Conservation (phyloP, 495 filamentous ascomycete species). For the Neurospora sp. region DNA sequence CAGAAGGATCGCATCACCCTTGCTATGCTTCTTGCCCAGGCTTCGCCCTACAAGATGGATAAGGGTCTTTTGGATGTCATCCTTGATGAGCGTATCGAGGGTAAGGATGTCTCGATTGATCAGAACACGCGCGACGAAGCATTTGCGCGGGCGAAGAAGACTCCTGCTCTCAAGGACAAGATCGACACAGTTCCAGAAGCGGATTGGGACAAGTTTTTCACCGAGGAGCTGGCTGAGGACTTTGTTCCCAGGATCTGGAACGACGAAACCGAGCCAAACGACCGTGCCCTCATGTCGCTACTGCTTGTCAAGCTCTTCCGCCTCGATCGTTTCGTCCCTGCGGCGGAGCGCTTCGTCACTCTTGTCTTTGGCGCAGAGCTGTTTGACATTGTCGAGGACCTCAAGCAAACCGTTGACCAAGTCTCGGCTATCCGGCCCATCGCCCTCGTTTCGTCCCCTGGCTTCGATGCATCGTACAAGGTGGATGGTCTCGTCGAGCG, state of each 20-base stretch:
- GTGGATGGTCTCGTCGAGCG: slow-evolving; percentile 89
- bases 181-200: slow-evolving; percentile 48
- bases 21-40: slow-evolving; percentile 93
- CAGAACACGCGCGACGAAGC: slow-evolving; percentile 55
- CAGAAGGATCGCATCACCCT: slow-evolving; percentile 92
- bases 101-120: slow-evolving; percentile 66
- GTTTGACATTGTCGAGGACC: slow-evolving; percentile 70
- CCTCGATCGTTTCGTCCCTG: slow-evolving; percentile 87
- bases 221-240: slow-evolving; percentile 80
- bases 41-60: slow-evolving; percentile 88
- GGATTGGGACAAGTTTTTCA: slow-evolving; percentile 72
- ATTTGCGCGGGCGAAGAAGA: slow-evolving; percentile 54
- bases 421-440: slow-evolving; percentile 79
- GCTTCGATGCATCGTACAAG: slow-evolving; percentile 98
- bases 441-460: slow-evolving; percentile 83
- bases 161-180: slow-evolving; percentile 64
- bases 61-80: slow-evolving; percentile 76
- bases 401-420: slow-evolving; percentile 74
- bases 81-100: slow-evolving; percentile 66
- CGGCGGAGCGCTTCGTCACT: slow-evolving; percentile 80
- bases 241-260: slow-evolving; percentile 73
- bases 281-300: slow-evolving; percentile 74
- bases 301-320: slow-evolving; percentile 90
- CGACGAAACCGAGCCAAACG: slow-evolving; percentile 48
- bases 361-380: slow-evolving; percentile 79